These are phyloP conservation scores for Ustilago crameri DNA, from an alignment of 1,284 basidiomycete genomes.

Conservation along the genomic window DNA sequence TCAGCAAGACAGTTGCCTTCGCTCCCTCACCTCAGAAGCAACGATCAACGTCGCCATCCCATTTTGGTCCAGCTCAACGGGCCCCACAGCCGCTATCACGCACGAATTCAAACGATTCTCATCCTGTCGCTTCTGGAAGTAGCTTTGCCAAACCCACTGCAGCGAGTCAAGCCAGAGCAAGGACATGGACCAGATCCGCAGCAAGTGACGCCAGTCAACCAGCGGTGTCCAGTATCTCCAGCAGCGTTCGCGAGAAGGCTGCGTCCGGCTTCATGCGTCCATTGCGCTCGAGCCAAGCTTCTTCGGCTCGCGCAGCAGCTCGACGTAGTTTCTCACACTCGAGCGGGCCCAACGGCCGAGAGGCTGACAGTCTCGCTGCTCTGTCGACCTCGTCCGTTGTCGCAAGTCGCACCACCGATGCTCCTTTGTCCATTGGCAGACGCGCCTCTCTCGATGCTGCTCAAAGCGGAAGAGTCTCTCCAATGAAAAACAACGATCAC, in stretches of 20 bases:
- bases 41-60: conserved; percentile 24
- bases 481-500: conserved; percentile 1
- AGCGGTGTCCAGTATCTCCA: background rate
- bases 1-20: conserved; percentile 54
- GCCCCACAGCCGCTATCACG: conserved; percentile 17
- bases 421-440: conserved; percentile 6
- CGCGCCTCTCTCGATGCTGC: conserved; percentile 17
- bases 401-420: conserved; percentile 6
- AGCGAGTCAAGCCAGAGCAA: conserved; percentile 50
- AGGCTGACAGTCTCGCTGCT: conserved; percentile 2
- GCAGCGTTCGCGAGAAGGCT: conserved; percentile 15
- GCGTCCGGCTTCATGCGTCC: conserved; percentile 3
- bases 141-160: conserved; percentile 52
- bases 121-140: conserved; percentile 7
- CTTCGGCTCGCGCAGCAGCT: conserved; percentile 17
- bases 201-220: conserved; percentile 26
- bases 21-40: conserved; percentile 62
- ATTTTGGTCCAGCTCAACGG: conserved; percentile 4
- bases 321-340: conserved; percentile 42
- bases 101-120: conserved; percentile 14
- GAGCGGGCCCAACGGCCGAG: conserved; percentile 10
- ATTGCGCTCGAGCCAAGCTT: conserved; percentile 10
- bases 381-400: conserved; percentile 1
- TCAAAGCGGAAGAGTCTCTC: conserved; percentile 15
- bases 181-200: conserved; percentile 27